Evolutionary conservation across 1,284 basidiomycete genomes (phyloP).

Genomic region (Tilletia setariae): DNA sequence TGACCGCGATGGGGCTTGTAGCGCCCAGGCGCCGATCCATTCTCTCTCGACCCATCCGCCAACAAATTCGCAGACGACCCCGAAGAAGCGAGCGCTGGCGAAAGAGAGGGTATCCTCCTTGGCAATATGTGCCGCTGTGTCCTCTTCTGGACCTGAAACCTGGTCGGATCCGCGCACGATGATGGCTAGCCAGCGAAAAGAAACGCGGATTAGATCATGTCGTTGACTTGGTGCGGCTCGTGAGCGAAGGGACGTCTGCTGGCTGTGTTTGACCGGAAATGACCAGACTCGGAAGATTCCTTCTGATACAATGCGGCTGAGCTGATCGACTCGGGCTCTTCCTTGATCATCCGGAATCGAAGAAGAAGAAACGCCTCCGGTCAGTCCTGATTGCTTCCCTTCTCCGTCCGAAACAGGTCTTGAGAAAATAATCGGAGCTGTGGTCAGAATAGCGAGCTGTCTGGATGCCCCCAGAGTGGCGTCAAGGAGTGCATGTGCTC

Average conservation of each 20-base stretch:
- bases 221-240: neutral
- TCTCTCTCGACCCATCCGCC: constrained; percentile 5
- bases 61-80: constrained; percentile 10
- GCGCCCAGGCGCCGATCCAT: constrained; percentile 9
- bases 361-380: neutral
- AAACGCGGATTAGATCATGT: neutral
- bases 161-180: neutral
- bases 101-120: neutral
- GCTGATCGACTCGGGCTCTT: neutral
- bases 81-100: constrained; percentile 3
- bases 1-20: neutral
- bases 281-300: constrained; percentile 14
- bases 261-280: neutral
- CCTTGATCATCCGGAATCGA: neutral
- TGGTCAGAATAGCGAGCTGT: neutral
- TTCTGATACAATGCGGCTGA: neutral
- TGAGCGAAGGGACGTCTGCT: neutral
- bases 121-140: neutral
- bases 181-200: constrained; percentile 4
- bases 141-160: neutral
- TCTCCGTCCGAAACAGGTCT: neutral
- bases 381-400: too few relatives aligned
- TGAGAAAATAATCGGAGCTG: neutral
- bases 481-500: neutral
- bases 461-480: neutral